These are phyloP conservation scores for Apiotrichum porosum DNA, from an alignment of 1,284 basidiomycete genomes.

Conservation along the genomic window DNA sequence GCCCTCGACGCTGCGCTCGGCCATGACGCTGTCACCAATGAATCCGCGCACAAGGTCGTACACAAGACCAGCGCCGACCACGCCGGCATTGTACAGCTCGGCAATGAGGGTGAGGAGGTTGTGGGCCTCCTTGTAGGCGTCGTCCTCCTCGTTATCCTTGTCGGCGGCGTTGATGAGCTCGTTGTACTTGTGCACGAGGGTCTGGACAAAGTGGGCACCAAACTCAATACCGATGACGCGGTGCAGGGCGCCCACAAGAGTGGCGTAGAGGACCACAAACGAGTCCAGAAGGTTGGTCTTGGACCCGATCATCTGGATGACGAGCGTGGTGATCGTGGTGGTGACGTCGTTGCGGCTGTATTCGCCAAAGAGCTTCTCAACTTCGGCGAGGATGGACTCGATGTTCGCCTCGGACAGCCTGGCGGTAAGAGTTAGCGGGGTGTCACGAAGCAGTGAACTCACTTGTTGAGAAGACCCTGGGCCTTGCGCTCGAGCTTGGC, in stretches of 20 bases:
- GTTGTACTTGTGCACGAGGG: slow-evolving; percentile 25
- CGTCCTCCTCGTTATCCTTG: slow-evolving; percentile 8
- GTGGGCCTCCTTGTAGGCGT: slow-evolving; percentile 66
- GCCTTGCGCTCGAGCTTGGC: slow-evolving; percentile 69
- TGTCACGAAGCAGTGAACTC: slow-evolving; percentile 14
- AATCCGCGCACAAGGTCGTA: slow-evolving; percentile 85
- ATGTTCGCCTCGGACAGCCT: slow-evolving; percentile 91
- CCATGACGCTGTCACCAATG: slow-evolving; percentile 55
- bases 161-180: slow-evolving; percentile 1
- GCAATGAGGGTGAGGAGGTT: slow-evolving; percentile 84
- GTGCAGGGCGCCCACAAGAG: slow-evolving; percentile 77
- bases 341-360: slow-evolving; percentile 84
- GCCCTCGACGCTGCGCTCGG: slow-evolving; percentile 79
- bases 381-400: slow-evolving; percentile 66
- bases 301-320: slow-evolving; percentile 76
- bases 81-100: slow-evolving; percentile 93
- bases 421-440: not conserved
- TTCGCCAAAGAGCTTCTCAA: slow-evolving; percentile 73
- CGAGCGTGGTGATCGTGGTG: slow-evolving; percentile 67
- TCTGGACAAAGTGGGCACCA: slow-evolving; percentile 59
- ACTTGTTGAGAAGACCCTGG: slow-evolving; percentile 87
- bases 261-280: slow-evolving; percentile 85
- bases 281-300: slow-evolving; percentile 82
- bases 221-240: slow-evolving; percentile 86
- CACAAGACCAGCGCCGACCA: slow-evolving; percentile 78